phyloP scores from a whole-genome alignment of 2,329 filamentous ascomycete genomes.

The Fusarium palustre region DNA sequence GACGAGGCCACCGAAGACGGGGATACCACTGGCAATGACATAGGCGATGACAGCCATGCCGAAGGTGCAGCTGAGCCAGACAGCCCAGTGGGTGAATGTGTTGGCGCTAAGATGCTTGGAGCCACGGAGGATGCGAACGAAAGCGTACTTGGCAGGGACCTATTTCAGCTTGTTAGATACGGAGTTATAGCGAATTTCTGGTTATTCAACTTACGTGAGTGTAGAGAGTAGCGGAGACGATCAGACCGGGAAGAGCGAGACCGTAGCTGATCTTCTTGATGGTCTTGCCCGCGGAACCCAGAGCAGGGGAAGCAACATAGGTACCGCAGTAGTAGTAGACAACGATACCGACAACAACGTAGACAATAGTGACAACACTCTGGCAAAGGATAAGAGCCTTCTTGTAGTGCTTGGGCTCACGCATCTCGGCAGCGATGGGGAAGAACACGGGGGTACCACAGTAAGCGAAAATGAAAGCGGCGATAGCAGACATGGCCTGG shows the following conservation, averaged over 20 bases:
- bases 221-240: slow-evolving; percentile 46
- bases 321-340: slow-evolving; percentile 62
- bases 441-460: slow-evolving; percentile 54
- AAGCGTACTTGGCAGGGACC: slow-evolving; percentile 35
- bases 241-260: slow-evolving; percentile 48
- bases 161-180: not conserved
- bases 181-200: accelerated
- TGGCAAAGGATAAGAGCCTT: slow-evolving; percentile 46
- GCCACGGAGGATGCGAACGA: slow-evolving; percentile 44
- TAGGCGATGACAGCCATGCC: slow-evolving; percentile 46
- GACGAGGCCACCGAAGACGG: slow-evolving; percentile 47
- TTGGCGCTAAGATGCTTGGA: slow-evolving; percentile 50
- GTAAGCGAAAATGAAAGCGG: slow-evolving; percentile 54
- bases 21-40: slow-evolving; percentile 41
- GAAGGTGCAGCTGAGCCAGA: slow-evolving; percentile 49
- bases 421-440: slow-evolving; percentile 51
- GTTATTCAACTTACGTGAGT: slow-evolving; percentile 40
- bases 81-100: slow-evolving; percentile 48
- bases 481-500: slow-evolving; percentile 50
- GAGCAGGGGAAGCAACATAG: slow-evolving; percentile 61
- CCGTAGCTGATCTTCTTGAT: slow-evolving; percentile 61
- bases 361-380: slow-evolving; percentile 49
- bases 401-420: slow-evolving; percentile 48
- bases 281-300: slow-evolving; percentile 57
- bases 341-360: slow-evolving; percentile 52